Evolutionary conservation across 805 yeast species (phyloP).

Genomic region (Sugiyamaella qingdaonensis): DNA sequence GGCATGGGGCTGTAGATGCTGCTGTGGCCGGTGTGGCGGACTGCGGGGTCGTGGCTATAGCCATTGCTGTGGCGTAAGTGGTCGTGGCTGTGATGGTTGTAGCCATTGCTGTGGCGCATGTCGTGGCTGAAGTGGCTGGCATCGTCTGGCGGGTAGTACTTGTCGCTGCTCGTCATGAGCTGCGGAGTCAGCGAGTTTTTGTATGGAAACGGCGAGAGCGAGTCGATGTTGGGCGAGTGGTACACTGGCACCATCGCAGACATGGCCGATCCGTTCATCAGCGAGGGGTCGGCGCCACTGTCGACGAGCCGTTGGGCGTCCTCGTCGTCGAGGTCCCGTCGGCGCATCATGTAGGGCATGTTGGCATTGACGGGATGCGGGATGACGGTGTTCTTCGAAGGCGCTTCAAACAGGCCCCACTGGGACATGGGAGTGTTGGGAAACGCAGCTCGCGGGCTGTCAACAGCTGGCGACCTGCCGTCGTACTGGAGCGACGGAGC

Average conservation of each 20-base stretch:
- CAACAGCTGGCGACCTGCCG: not conserved
- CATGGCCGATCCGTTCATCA: not conserved
- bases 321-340: slow-evolving; percentile 17
- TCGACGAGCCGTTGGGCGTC: not conserved
- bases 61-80: no score
- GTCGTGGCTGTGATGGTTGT: no score
- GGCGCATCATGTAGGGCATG: slow-evolving; percentile 11
- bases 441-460: not conserved
- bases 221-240: slow-evolving; percentile 19
- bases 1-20: no score
- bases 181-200: slow-evolving; percentile 28
- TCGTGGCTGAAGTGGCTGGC: not conserved
- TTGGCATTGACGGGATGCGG: slow-evolving; percentile 20
- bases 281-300: not conserved
- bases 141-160: slow-evolving; percentile 1
- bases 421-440: not conserved
- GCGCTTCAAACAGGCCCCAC: not conserved
- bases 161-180: slow-evolving; percentile 4
- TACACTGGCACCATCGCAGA: slow-evolving; percentile 26
- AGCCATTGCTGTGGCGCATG: no score
- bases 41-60: no score
- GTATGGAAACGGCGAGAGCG: slow-evolving; percentile 28
- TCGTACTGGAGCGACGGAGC: not conserved
- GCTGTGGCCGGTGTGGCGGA: no score
- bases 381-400: not conserved